Percentiles rank a stretch among this genome's conserved stretches.
Conservation (phyloP, 1,284 basidiomycete genomes). For the Testicularia cyperi region DNA sequence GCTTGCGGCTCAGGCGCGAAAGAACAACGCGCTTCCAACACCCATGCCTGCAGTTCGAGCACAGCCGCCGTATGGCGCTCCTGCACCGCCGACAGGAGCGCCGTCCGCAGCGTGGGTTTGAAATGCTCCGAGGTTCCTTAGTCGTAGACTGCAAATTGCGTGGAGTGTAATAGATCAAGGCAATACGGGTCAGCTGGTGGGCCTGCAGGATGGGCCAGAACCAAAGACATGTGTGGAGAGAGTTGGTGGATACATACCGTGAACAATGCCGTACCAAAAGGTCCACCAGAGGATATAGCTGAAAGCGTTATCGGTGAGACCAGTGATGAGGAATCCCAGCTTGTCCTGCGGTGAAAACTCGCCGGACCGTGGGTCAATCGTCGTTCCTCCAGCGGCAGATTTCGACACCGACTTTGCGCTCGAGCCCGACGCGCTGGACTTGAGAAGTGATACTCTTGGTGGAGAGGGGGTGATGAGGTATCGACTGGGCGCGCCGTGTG, state of each 20-base stretch:
- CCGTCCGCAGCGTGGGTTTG: too few species aligned
- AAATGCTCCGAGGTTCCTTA: too few species aligned
- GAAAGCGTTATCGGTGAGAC: slow-evolving; percentile 48
- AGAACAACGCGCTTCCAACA: slow-evolving; percentile 80
- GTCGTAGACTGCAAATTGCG: too few species aligned
- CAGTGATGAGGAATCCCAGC: slow-evolving; percentile 15
- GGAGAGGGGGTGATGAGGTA: slow-evolving; percentile 40
- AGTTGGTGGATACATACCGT: slow-evolving; percentile 39
- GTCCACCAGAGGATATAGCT: slow-evolving; percentile 59
- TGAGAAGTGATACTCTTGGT: too few species aligned
- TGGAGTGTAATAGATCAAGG: too few species aligned
- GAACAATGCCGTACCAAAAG: slow-evolving; percentile 55
- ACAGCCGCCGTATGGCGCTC: too few species aligned
- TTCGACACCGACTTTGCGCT: slow-evolving; percentile 4
- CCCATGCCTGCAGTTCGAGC: too few species aligned
- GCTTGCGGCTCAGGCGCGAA: slow-evolving; percentile 89
- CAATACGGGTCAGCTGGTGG: too few species aligned
- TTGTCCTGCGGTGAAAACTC: slow-evolving; percentile 12
- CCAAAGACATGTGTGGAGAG: too few species aligned
- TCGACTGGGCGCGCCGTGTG: slow-evolving; percentile 16
- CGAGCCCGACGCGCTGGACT: slow-evolving; percentile 4
- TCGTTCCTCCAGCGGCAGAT: background rate
- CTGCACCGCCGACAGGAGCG: too few species aligned
- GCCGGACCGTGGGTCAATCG: slow-evolving; percentile 20
- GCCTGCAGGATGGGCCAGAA: too few species aligned